A percentile compares a stretch with the other conserved stretches of the same genome.
phyloP scores from a whole-genome alignment of 805 yeast species.

The Yamadazyma olivae region DNA sequence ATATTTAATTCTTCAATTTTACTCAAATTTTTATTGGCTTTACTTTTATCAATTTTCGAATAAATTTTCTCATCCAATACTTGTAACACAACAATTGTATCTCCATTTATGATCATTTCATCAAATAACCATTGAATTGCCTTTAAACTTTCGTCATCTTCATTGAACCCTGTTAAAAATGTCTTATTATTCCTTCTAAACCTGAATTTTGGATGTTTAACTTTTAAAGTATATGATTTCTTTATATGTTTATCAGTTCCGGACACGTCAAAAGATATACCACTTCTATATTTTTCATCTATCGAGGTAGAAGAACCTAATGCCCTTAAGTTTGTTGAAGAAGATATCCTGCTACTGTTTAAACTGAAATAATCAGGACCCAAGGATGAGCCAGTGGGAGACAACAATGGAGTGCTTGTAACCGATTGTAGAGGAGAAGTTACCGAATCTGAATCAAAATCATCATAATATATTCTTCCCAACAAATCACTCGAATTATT shows the following conservation, averaged over 20 bases:
- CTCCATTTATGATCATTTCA: conserved; percentile 42
- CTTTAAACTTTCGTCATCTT: conserved; percentile 32
- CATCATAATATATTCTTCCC: conserved; percentile 43
- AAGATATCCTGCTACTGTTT: conserved; percentile 2
- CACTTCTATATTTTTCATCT: conserved; percentile 14
- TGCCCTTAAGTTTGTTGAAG: conserved; percentile 9
- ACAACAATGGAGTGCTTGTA: conserved; percentile 14
- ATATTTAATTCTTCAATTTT: conserved; percentile 33
- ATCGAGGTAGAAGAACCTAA: conserved; percentile 9
- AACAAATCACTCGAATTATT: conserved; percentile 37
- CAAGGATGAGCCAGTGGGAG: conserved; percentile 13
- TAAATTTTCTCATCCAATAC: conserved; percentile 36
- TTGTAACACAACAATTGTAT: conserved; percentile 39
- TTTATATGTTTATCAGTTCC: conserved; percentile 18
- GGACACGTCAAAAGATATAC: conserved; percentile 41
- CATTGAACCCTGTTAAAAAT: conserved; percentile 36
- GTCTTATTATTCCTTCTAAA: conserved; percentile 45
- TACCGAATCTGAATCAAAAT: conserved; percentile 33
- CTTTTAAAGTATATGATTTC: conserved; percentile 36
- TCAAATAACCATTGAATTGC: conserved; percentile 46
- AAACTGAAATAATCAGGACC: conserved; percentile 10
- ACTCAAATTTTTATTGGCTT: conserved; percentile 25
- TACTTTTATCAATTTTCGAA: conserved; percentile 23
- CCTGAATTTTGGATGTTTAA: conserved; percentile 40
- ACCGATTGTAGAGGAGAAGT: conserved; percentile 18